phyloP scores from a whole-genome alignment of 192 early-diverging fungal species.

The Podochytrium sp. region DNA sequence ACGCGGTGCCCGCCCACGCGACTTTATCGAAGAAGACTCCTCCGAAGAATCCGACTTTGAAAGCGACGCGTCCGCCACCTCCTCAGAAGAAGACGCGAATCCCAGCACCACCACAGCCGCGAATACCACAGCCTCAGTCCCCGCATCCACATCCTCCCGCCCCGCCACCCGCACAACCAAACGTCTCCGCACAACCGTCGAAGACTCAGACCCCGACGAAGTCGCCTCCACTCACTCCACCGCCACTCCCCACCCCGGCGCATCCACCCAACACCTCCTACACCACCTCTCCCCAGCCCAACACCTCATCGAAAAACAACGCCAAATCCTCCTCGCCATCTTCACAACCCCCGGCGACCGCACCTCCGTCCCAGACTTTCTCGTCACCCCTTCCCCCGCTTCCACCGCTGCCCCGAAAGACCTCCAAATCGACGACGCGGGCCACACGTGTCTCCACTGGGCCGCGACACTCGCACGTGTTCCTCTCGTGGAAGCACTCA shows the following conservation, averaged over 20 bases:
- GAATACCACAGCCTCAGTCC: neutral
- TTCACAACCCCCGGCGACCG: conserved; percentile 77
- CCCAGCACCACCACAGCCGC: neutral
- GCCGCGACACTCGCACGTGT: conserved; percentile 86
- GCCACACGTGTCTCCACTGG: conserved; percentile 96
- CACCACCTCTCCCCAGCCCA: neutral
- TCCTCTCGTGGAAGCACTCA: conserved; percentile 72
- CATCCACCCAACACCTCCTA: no score
- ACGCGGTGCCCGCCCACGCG: conserved; percentile 8
- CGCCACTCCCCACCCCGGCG: neutral
- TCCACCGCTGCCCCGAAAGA: conserved; percentile 64
- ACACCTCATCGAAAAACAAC: conserved; percentile 57
- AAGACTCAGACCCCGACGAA: conserved; percentile 12
- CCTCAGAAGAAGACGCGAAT: conserved; percentile 1
- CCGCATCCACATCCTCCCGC: neutral
- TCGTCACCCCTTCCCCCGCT: conserved; percentile 6
- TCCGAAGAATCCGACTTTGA: conserved; percentile 24
- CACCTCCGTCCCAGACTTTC: conserved; percentile 63
- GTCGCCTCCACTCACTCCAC: neutral
- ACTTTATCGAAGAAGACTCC: conserved; percentile 18
- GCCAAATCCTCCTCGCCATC: conserved; percentile 81
- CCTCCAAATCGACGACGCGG: conserved; percentile 89
- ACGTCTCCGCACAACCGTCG: neutral
- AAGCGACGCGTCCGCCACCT: neutral
- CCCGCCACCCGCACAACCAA: neutral